Base-by-base conservation (phyloP, 202 grass and related monocot species). In the Digitaria exilis region DNA sequence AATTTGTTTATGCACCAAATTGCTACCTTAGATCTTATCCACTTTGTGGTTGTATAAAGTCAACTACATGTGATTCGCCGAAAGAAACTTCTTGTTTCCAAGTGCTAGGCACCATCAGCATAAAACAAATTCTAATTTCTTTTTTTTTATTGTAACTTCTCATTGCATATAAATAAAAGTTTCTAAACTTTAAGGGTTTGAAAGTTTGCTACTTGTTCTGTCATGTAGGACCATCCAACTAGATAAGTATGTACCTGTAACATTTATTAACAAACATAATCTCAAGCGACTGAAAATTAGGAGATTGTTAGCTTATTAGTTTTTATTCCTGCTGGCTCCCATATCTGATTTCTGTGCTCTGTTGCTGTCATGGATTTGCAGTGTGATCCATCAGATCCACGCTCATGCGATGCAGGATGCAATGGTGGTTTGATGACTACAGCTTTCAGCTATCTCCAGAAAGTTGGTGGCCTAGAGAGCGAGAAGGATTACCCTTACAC, bases 381-480 rank as follows among this genome's bases (percentile, higher is more conserved):
- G 92, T 97, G 90, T 69, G 94, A 97, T 82, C 75, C 92, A 18
- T 85, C 70, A 30, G 92, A 97, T 62, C 41, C 94, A 18, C 85
- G 85, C 41, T 62, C 92, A 29, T 97, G 94, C 25, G 92, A 97
- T 22, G 73, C 87, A 1, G 94, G 94, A 75, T 97, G 94, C 84
- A 97, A 97, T 39, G 94, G 94, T 19, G 94, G 94, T 46, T 82
- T 97, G 66, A 97, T 97, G 94, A 97, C 92, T 41, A 94, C 92
- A 39, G 94, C 94, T 52, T 97, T 97, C 70, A 74, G 85, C 57
- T 97, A 97, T 68, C 78, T 97, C 18, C 26, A 75, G 28, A 97
- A 94, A 84, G 70, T 86, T 69, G 92, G 94, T 69, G 94, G 94
- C 1, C 86, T 94, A 48, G 88, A 92, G 69, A 85, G 81, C 0